Conservation (phyloP, 2,329 filamentous ascomycete species). For the Amphichorda felina region DNA sequence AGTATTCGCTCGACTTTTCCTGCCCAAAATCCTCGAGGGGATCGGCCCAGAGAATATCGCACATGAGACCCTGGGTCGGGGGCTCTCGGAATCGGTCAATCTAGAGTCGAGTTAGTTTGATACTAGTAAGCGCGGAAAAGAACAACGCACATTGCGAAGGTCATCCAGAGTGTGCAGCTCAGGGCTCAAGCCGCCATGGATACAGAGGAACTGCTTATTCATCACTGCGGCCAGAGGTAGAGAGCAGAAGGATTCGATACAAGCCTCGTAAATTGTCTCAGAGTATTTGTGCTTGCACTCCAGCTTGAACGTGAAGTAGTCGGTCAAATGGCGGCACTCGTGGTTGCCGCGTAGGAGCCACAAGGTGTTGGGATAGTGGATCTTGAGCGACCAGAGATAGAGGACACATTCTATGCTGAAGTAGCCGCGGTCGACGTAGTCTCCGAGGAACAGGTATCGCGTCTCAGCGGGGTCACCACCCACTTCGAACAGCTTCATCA, state of each 20-base stretch:
- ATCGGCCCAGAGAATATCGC: conserved; percentile 97
- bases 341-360: conserved; percentile 98
- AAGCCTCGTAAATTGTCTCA: conserved; percentile 89
- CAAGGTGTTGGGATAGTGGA: conserved; percentile 95
- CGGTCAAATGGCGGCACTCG: conserved; percentile 95
- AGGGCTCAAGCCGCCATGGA: conserved; percentile 91
- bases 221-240: conserved; percentile 91
- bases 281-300: conserved; percentile 99
- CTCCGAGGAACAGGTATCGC: conserved; percentile 89
- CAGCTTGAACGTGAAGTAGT: conserved; percentile 99
- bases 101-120: conserved; percentile 29
- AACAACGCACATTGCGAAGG: conserved; percentile 61
- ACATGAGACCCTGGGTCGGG: conserved; percentile 96
- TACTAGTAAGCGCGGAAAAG: conserved; percentile 1
- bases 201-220: conserved; percentile 99
- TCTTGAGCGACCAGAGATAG: conserved; percentile 96
- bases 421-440: conserved; percentile 97
- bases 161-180: conserved; percentile 95
- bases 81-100: conserved; percentile 97
- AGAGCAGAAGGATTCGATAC: conserved; percentile 95
- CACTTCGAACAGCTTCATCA: conserved; percentile 99
- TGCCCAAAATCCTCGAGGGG: conserved; percentile 97
- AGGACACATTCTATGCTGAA: conserved; percentile 99
- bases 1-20: conserved; percentile 96
- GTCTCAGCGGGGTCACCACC: conserved; percentile 95